Evolutionary conservation across 805 yeast genomes (phyloP).

Genomic region (Zygosaccharomyces siamensis): DNA sequence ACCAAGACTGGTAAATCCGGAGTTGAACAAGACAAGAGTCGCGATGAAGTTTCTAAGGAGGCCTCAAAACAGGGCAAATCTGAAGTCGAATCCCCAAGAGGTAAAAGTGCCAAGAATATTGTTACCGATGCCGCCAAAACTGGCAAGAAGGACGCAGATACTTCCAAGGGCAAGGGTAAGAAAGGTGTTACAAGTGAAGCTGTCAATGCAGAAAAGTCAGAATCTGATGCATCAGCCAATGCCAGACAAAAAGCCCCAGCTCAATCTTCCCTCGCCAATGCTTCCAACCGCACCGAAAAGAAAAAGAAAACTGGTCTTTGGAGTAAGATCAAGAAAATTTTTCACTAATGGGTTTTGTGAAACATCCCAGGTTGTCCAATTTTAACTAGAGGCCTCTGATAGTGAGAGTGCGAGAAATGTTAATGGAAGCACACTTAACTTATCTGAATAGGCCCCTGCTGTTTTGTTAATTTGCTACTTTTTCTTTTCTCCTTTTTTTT

Average conservation of each 20-base stretch:
- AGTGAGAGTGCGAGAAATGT: too few species aligned
- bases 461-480: neutral
- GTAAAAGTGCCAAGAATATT: constrained; percentile 15
- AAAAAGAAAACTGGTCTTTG: constrained; percentile 18
- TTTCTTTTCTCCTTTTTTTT: neutral
- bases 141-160: constrained; percentile 6
- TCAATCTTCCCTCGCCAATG: constrained; percentile 7
- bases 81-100: constrained; percentile 23
- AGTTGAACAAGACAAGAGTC: neutral
- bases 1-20: neutral
- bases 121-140: constrained; percentile 11
- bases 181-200: constrained; percentile 17
- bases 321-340: constrained; percentile 14
- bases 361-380: neutral
- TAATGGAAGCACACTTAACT: too few species aligned
- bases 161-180: constrained; percentile 5
- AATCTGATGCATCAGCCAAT: constrained; percentile 2
- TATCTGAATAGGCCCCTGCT: neutral
- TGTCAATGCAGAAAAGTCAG: constrained; percentile 8
- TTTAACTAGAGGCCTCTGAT: too few species aligned
- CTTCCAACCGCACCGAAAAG: constrained; percentile 12
- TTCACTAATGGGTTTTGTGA: constrained; percentile 3
- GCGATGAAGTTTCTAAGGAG: neutral
- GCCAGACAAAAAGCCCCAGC: constrained; percentile 6
- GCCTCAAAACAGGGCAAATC: neutral